Evolutionary conservation across 441 rosid species (phyloP), one percentile per base, ranked within the genome.

Genomic region (Adansonia grandidieri): DNA sequence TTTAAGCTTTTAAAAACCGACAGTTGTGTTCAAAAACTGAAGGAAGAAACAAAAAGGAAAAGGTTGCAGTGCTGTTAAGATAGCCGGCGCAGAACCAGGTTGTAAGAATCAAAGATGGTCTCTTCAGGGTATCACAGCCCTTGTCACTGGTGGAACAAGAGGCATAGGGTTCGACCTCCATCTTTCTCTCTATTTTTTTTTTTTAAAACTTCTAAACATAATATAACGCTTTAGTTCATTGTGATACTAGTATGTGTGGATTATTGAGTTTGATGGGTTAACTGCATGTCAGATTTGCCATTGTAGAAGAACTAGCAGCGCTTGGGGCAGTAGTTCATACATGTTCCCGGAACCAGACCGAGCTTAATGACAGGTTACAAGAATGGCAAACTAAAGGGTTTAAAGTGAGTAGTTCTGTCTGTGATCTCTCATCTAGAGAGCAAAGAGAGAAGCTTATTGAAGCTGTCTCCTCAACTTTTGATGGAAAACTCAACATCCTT

Each of bases 71-170:
- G 64, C 28, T 11, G 14, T 45, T 20, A 6, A 76, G 9, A 85
- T 81, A 83, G 86, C 84, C 9, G 86, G 53, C 63, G 53, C 82
- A 28, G 84, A 20, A 74, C 40, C 58, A 64, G 74, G 82, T 72
- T 53, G 77, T 82, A 78, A 71, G 57, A 74, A 78, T 19, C 63
- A 86, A n/a, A 87, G 85, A 75, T 89, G 92, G 91, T 86, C 89
- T 37, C 82, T 84, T 11, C 32, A 76, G 40, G 86, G 82, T 10
- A 83, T 75, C 84, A 83, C 86, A 37, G 87, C 86, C 19, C 77
- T 87, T 50, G 89, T 87, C 78, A 85, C 87, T 0, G 87, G 84
- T 3, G 87, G 87, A 48, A 84, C 86, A 56, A 78, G 56, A 80
- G 89, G 87, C 78, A 84, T 85, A 50, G 87, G 87, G 89, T 84